These are phyloP conservation scores for Euryodendron excelsum DNA, from an alignment of 148 eudicot genomes.

Conservation along the genomic window DNA sequence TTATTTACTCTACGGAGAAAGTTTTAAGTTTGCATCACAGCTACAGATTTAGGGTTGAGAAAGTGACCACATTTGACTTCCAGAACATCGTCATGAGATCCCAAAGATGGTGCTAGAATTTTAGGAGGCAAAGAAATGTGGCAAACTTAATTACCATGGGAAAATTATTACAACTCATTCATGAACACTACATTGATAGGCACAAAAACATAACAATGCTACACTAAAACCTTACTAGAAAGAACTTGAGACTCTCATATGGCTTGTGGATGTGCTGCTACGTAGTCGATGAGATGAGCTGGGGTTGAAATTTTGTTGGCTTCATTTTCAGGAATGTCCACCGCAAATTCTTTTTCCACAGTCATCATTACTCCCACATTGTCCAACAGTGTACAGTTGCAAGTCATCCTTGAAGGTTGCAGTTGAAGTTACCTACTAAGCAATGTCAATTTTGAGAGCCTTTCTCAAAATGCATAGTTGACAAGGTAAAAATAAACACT, in stretches of 20 bases:
- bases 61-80: slow-evolving; percentile 11
- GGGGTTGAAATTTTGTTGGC: too few species aligned
- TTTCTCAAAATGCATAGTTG: not conserved
- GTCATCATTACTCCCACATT: not conserved
- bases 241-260: not conserved
- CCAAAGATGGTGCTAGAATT: slow-evolving; percentile 8
- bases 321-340: not conserved
- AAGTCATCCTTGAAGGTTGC: not conserved
- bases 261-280: not conserved
- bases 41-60: not conserved
- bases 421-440: not conserved
- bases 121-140: slow-evolving; percentile 12
- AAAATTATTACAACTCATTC: slow-evolving; percentile 1
- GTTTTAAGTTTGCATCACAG: not conserved
- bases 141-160: slow-evolving; percentile 1
- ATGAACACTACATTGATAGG: not conserved
- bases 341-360: not conserved
- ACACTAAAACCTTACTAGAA: not conserved
- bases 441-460: not conserved
- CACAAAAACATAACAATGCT: not conserved
- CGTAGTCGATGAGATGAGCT: not conserved
- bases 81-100: slow-evolving; percentile 7
- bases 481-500: not conserved
- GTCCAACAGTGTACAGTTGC: not conserved
- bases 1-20: not conserved